Evolutionary conservation across 2,329 filamentous ascomycete genomes (phyloP), one percentile per base, ranked within the genome.

Genomic region (Dendryphion nanum): DNA sequence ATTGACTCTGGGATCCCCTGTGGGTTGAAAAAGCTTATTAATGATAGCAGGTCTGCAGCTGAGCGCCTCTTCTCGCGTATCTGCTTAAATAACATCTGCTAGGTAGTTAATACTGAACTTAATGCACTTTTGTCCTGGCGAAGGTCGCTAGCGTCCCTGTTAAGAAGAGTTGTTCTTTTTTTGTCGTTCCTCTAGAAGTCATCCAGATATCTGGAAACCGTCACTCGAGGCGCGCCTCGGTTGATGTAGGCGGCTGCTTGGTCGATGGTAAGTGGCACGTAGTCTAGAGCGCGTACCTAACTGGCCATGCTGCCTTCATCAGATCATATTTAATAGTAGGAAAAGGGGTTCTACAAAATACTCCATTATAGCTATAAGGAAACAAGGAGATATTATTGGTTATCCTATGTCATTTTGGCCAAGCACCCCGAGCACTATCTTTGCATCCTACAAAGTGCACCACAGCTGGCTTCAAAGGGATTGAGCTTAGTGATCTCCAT

Each of bases 201-300:
- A 4, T 53, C 37, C 3, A 75, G 42, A 38, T 76, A 76, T 26
- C 21, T 13, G 7, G 16, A 21, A 4, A 41, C 23, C 6, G 41
- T 31, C 5, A 4, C 30, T 23, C 41, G 34, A 6, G 37, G 37
- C 15, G 38, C 41, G 18, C 38, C 30, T 17, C 33, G 33, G 7
- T 30, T 33, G 33, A 64, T 63, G 32, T 59, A 64, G 7, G 52
- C 44, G 8, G 55, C 49, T 10, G 60, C 59, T 33, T 63, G 57
- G 4, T 44, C 21, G 5, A 64, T 53, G 0, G 60, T 57, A 16
- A 63, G 54, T 4, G 60, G 61, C 30, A 62, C 53, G 32, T 33
- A 46, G 2, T 59, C 60, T n/a, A n/a, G 1, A 64, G 52, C 12
- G 51, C 47, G 12, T 15, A 19, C 39, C 12, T 37, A 20, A 19